These are phyloP conservation scores for Fraxinus xanthoxyloides DNA, from an alignment of 305 asterid species.

Conservation along the genomic window DNA sequence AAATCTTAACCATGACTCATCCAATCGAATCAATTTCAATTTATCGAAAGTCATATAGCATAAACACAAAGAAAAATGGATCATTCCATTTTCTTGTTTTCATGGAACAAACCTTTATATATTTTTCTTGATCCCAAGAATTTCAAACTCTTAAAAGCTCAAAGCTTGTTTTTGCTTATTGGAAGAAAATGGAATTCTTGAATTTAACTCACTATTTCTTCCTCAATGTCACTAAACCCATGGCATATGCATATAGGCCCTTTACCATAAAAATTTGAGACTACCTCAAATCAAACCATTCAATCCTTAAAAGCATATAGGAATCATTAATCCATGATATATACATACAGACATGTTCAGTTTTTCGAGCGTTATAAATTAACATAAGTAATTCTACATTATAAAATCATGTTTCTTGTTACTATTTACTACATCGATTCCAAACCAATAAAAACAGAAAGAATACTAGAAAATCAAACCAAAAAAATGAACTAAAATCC, in stretches of 20 bases:
- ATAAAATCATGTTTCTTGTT: not conserved
- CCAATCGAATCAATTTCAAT: not conserved
- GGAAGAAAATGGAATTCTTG: too few species aligned
- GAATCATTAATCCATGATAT: too few species aligned
- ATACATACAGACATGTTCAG: not conserved
- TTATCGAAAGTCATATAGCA: not conserved
- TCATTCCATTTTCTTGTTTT: not conserved
- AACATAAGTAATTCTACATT: not conserved
- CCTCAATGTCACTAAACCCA: not conserved
- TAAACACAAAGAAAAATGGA: not conserved
- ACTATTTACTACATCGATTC: not conserved
- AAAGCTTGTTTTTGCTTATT: too few species aligned
- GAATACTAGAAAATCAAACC: not conserved
- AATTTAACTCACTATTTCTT: too few species aligned
- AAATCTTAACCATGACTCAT: not conserved
- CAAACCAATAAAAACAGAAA: not conserved
- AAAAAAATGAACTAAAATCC: not conserved
- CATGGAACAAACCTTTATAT: not conserved
- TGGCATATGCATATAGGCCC: not conserved
- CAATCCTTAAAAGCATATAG: not conserved
- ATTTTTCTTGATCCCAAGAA: not conserved
- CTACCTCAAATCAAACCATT: not conserved
- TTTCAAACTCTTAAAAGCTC: not conserved
- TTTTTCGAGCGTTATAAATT: not conserved
- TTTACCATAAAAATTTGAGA: not conserved